Conservation (phyloP, 208 protist species). For the Cochliopodium minus region DNA sequence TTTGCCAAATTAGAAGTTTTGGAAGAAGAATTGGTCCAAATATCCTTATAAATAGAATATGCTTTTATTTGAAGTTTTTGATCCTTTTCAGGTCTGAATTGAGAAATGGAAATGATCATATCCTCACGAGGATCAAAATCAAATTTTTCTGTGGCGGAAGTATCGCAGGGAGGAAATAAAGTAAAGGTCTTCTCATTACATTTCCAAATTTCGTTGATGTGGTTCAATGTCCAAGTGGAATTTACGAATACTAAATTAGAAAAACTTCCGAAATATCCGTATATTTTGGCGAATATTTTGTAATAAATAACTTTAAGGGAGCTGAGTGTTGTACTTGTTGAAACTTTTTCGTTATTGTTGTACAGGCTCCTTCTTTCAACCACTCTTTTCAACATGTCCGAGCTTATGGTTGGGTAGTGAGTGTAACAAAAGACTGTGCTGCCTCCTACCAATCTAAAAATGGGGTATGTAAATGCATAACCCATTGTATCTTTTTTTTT, state of each 20-base stretch:
- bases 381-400: conserved; percentile 47
- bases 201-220: conserved; percentile 63
- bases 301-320: conserved; percentile 60
- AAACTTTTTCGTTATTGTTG: conserved; percentile 51
- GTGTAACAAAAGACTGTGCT: conserved; percentile 69
- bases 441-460: conserved; percentile 53
- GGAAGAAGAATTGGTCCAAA: no score
- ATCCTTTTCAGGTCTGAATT: conserved; percentile 93
- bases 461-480: conserved; percentile 74
- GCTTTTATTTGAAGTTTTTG: conserved; percentile 72
- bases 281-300: conserved; percentile 52
- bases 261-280: conserved; percentile 52
- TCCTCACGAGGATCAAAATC: conserved; percentile 25
- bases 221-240: conserved; percentile 78
- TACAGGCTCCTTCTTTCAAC: conserved; percentile 25
- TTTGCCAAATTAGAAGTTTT: no score
- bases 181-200: conserved; percentile 18
- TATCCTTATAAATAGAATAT: no score
- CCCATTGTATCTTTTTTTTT: conserved; percentile 94
- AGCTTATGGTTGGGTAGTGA: conserved; percentile 90
- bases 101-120: conserved; percentile 70
- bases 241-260: conserved; percentile 69
- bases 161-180: conserved; percentile 72
- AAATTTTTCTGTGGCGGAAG: conserved; percentile 28
- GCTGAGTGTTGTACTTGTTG: conserved; percentile 27